A percentile compares a stretch with the other conserved stretches of the same genome.
Evolutionary conservation across 352 stramenopile genomes (phyloP).

Genomic region (Aphanomyces cochlioides): DNA sequence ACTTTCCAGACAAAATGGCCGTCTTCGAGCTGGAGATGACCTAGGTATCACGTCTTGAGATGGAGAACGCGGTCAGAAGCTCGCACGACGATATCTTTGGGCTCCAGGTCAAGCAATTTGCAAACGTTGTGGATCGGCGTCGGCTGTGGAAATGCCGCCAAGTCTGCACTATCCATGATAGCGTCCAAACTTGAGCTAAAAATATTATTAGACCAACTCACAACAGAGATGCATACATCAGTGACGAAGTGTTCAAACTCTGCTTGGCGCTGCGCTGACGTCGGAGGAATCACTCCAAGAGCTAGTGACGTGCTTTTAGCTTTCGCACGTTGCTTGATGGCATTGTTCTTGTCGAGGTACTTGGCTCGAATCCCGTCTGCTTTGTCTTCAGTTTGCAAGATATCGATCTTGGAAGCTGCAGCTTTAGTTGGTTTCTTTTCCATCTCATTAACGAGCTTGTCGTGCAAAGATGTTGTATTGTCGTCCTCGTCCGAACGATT

Average conservation of each 20-base stretch:
- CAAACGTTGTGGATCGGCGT: constrained; percentile 8
- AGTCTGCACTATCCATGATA: constrained; percentile 12
- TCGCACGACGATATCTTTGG: constrained; percentile 26
- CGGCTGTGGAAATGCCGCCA: not conserved
- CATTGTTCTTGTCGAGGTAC: constrained; percentile 28
- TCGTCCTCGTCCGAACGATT: not conserved
- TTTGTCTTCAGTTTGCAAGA: not conserved
- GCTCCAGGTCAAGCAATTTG: not conserved
- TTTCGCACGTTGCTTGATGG: constrained; percentile 27
- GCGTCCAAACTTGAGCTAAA: constrained; percentile 23
- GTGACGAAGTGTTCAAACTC: constrained; percentile 26
- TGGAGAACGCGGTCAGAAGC: not conserved
- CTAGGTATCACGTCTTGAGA: not conserved
- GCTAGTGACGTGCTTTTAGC: not conserved
- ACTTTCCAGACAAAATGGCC: constrained; percentile 28
- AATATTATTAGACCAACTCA: not conserved
- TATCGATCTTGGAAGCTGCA: not conserved
- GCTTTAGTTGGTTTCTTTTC: constrained; percentile 8
- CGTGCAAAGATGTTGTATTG: not conserved
- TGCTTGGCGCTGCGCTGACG: constrained; percentile 1
- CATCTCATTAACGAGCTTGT: constrained; percentile 5
- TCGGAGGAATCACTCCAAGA: constrained; percentile 25
- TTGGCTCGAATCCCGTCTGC: constrained; percentile 19
- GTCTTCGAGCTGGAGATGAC: constrained; percentile 18
- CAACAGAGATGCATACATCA: constrained; percentile 4